These are phyloP conservation scores for Diaporthe amygdali DNA, from an alignment of 2,329 filamentous ascomycete species.

Conservation along the genomic window DNA sequence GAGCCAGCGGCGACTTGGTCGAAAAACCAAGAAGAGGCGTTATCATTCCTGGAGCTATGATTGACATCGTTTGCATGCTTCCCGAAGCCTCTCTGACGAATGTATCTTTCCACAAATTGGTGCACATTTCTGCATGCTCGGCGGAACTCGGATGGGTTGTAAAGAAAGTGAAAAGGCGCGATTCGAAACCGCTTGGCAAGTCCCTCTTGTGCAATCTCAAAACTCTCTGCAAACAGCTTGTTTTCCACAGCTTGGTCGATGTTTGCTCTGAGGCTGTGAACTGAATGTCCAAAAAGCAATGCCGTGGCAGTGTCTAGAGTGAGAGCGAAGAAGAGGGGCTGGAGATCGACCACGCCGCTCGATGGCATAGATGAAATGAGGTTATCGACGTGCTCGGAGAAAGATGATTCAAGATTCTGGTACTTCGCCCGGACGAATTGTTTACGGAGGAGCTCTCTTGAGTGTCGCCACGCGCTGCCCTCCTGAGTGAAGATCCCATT, in stretches of 20 bases:
- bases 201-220: background rate
- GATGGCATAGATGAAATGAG: background rate
- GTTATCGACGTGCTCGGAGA: background rate
- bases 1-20: background rate
- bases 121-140: background rate
- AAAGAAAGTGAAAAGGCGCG: background rate
- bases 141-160: background rate
- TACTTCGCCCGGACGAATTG: slow-evolving; percentile 30
- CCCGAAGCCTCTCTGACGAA: background rate
- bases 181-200: background rate
- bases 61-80: background rate
- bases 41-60: background rate
- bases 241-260: background rate
- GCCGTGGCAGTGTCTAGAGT: background rate
- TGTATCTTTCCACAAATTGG: background rate
- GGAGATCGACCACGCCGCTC: background rate
- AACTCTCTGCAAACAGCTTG: background rate
- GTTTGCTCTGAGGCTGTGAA: background rate
- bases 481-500: slow-evolving; percentile 41
- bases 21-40: background rate
- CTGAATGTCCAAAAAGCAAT: background rate
- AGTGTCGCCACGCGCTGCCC: slow-evolving; percentile 38
- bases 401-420: background rate
- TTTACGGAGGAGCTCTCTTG: slow-evolving; percentile 36
- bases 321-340: background rate